phyloP scores from a whole-genome alignment of 768 basidiomycete species.

The Paxillus ammoniavirescens region DNA sequence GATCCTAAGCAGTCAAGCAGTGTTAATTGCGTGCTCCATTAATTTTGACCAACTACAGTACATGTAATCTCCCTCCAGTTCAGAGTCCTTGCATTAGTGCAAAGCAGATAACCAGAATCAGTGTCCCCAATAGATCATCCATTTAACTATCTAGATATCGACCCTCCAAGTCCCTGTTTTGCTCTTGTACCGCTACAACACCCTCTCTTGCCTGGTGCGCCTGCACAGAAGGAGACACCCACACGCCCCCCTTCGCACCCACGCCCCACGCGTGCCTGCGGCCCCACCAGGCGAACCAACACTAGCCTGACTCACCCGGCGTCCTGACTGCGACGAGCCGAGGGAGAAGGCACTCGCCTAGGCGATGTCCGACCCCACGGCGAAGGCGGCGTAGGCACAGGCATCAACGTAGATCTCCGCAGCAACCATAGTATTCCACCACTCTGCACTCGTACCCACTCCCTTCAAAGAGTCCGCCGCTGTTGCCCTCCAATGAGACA shows the following conservation, averaged over 20 bases:
- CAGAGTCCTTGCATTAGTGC: no score
- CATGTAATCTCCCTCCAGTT: no score
- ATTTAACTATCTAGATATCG: slow-evolving; percentile 46
- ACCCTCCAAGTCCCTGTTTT: slow-evolving; percentile 5
- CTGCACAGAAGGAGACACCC: slow-evolving; percentile 21
- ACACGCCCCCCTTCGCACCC: slow-evolving; percentile 8
- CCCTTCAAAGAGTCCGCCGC: slow-evolving; percentile 14
- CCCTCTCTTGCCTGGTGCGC: slow-evolving; percentile 11
- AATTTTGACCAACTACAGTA: no score
- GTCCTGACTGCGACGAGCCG: slow-evolving; percentile 1
- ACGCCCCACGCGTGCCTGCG: not conserved
- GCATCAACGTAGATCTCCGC: slow-evolving; percentile 11
- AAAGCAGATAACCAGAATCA: no score
- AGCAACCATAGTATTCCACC: slow-evolving; percentile 23
- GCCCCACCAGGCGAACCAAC: not conserved
- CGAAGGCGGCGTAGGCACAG: not conserved
- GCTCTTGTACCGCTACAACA: not conserved
- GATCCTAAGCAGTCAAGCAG: no score
- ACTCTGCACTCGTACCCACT: slow-evolving; percentile 4
- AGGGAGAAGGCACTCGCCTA: slow-evolving; percentile 17
- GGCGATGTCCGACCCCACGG: slow-evolving; percentile 8
- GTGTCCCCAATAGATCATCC: no score
- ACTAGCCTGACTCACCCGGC: slow-evolving; percentile 7
- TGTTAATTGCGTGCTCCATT: no score
- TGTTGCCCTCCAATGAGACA: slow-evolving; percentile 48